Evolutionary conservation across 1,139 yeast species (phyloP), one percentile per base, ranked within the genome.

Genomic region (Geotrichum citri-aurantii): DNA sequence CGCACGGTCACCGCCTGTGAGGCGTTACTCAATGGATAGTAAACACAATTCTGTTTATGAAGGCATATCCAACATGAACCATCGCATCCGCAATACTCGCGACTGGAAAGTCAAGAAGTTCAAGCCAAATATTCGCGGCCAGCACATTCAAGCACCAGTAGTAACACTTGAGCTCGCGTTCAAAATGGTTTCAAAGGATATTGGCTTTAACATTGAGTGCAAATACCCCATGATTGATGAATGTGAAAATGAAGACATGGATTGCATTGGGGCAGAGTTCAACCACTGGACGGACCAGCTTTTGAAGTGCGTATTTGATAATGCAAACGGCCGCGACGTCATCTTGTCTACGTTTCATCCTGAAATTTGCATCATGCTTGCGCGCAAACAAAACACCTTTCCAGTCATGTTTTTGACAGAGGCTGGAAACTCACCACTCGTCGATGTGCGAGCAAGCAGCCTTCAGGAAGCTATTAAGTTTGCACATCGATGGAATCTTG

Each of bases 151-250:
- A 14, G 88, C 97, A 0, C 86, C 89, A 42, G 93, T 93, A 71
- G 96, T 92, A 5, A 91, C 98, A 0, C 78, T 93, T 63, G 86
- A 83, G 66, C 97, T 92, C 65, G 79, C 91, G 55, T 90, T 93
- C 75, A 81, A 81, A 68, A 88, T 88, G 64, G 75, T 93, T 37
- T 98, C 98, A 0, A 77, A 79, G 60, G 81, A 81, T 62, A 95
- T 92, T 26, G 99, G 99, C 0, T 92, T 93, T 75, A 92, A 93
- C 69, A 90, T 93, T 63, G 99, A 93, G 72, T 84, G 95, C 73
- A 93, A 91, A 70, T 93, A 91, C 69, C 98, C 99, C 4, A 89
- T 93, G 96, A 79, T 90, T 60, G 96, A 90, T 71, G 98, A 93
- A 74, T 93, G 96, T 0, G 89, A 91, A 70, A 78, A 77, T 10